Evolutionary conservation across 2,329 filamentous ascomycete genomes (phyloP), one percentile per base, ranked within the genome.

Genomic region (Botrytis galanthina): DNA sequence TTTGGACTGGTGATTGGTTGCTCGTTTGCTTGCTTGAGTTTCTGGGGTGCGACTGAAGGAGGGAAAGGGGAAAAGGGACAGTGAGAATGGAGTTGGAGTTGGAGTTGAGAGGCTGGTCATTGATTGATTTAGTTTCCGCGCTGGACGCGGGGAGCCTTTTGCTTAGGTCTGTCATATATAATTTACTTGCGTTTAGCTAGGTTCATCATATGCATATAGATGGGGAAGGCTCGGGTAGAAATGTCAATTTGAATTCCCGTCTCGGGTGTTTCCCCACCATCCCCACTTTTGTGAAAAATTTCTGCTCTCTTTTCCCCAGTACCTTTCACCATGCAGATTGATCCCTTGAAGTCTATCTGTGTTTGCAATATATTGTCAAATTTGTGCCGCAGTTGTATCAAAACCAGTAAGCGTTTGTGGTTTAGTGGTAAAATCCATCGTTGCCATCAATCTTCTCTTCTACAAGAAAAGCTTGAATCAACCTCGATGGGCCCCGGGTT

Each of bases 361-460:
- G 0, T 14, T 2, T 5, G 5, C 26, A 14, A 14, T n/a, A 51
- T 48, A 39, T 1, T 37, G 6, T 10, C 6, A 39, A 10, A 39
- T 39, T 9, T 37, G 10, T 39, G 0, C 1, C 1, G 37, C 9
- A 2, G 10, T 1, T 39, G 7, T 12, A 12, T 39, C 0, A 39
- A 39, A 39, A 1, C 37, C 1, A 22, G 4, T 22, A 3, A 62
- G 73, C 73, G 73, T 73, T 74, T 74, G 73, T 73, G 73, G 73
- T 74, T 74, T 74, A 74, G 44, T 73, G 66, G 74, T 74, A 75
- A 73, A 75, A 75, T 75, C 68, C 57, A 69, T 73, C 67, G 59
- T 75, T 75, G 74, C 74, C 74, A 75, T 64, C 46, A 16, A 18
- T 9, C n/a, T 9, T 9, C 2, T 22, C 44, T 22, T 16, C 26